Evolutionary conservation across 345 rosid species (phyloP).

Genomic region (Citrus trifoliata): DNA sequence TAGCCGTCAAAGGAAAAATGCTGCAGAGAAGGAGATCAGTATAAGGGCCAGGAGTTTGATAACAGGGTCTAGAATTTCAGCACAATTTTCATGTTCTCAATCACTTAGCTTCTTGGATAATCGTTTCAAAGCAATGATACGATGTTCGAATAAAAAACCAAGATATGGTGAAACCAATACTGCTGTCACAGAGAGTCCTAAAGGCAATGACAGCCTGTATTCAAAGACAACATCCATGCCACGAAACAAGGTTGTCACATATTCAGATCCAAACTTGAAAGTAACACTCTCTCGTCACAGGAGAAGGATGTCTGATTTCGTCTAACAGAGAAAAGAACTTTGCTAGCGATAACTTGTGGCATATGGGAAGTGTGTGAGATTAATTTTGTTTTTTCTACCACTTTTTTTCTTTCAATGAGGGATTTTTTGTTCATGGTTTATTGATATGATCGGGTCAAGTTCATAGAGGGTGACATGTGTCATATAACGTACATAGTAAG

Average conservation of each 20-base stretch:
- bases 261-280: slow-evolving; percentile 69
- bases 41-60: slow-evolving; percentile 36
- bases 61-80: slow-evolving; percentile 38
- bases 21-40: slow-evolving; percentile 50
- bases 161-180: slow-evolving; percentile 32
- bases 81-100: slow-evolving; percentile 53
- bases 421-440: not conserved
- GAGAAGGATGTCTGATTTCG: slow-evolving; percentile 77
- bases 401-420: not conserved
- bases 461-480: not conserved
- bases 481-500: not conserved
- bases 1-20: slow-evolving; percentile 73
- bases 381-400: not conserved
- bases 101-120: slow-evolving; percentile 63
- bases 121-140: slow-evolving; percentile 38
- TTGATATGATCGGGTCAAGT: slow-evolving; percentile 1
- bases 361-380: not conserved
- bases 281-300: slow-evolving; percentile 50
- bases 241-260: slow-evolving; percentile 55
- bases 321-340: slow-evolving; percentile 15
- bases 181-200: slow-evolving; percentile 36
- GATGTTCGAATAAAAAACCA: slow-evolving; percentile 46
- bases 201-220: slow-evolving; percentile 22
- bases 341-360: not conserved
- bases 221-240: slow-evolving; percentile 35